Evolutionary conservation across 495 filamentous ascomycete species (phyloP).

Genomic region (Apiosordaria backusii): DNA sequence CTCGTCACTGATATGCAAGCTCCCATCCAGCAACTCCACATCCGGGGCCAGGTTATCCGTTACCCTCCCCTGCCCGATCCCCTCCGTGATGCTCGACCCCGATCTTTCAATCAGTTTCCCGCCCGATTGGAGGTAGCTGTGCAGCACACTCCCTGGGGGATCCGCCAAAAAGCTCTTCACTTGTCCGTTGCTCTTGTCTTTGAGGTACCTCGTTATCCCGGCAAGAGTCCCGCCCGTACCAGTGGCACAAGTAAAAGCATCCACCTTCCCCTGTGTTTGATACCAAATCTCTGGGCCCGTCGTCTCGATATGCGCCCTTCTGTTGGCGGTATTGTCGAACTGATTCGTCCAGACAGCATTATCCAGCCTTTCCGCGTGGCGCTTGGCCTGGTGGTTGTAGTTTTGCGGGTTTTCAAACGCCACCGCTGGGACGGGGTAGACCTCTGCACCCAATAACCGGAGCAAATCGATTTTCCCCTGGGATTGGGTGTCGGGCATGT

Average conservation of each 20-base stretch:
- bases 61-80: conserved; percentile 94
- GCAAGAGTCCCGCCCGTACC: conserved; percentile 92
- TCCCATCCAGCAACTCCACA: conserved; percentile 79
- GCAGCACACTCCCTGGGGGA: conserved; percentile 86
- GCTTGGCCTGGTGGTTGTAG: conserved; percentile 92
- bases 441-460: conserved; percentile 88
- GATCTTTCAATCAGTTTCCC: conserved; percentile 76
- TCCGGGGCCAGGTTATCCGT: conserved; percentile 90
- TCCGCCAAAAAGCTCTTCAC: conserved; percentile 93
- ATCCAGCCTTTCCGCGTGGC: conserved; percentile 77
- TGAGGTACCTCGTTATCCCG: conserved; percentile 84
- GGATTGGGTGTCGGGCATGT: conserved; percentile 98
- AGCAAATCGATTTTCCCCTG: conserved; percentile 96
- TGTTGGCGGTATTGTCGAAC: conserved; percentile 94
- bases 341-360: conserved; percentile 99
- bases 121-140: conserved; percentile 84
- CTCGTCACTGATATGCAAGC: conserved; percentile 81
- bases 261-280: conserved; percentile 82
- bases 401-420: conserved; percentile 95
- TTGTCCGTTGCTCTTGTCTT: conserved; percentile 69
- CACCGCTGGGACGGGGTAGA: conserved; percentile 95
- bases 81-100: conserved; percentile 92
- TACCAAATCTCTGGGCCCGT: conserved; percentile 96
- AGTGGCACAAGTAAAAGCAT: conserved; percentile 94
- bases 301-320: conserved; percentile 91